These are phyloP conservation scores for Phytophthora idaei DNA, from an alignment of 352 stramenopile genomes.

Conservation along the genomic window DNA sequence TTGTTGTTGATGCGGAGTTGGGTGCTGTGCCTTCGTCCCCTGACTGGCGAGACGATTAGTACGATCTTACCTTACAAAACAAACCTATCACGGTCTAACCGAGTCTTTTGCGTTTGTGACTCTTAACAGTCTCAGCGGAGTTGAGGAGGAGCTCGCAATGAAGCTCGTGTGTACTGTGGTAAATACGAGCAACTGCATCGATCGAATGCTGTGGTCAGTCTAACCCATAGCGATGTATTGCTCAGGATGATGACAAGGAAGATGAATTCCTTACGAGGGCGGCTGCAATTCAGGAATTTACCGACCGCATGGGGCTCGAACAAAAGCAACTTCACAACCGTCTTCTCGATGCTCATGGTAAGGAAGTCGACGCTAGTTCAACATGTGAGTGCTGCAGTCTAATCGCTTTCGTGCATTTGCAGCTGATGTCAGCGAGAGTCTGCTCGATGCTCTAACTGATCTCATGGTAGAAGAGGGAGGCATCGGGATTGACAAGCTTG, in stretches of 20 bases:
- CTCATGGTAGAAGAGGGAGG: slow-evolving; percentile 49
- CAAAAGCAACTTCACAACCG: slow-evolving; percentile 32
- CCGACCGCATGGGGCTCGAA: slow-evolving; percentile 30
- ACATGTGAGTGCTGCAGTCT: slow-evolving; percentile 4
- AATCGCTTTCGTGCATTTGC: slow-evolving; percentile 14
- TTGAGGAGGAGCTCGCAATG: slow-evolving; percentile 28
- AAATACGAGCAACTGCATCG: slow-evolving; percentile 1
- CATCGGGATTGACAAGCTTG: slow-evolving; percentile 49
- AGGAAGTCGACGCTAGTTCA: background rate
- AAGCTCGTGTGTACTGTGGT: slow-evolving; percentile 32
- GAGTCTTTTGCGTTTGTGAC: background rate
- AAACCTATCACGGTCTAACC: slow-evolving; percentile 1
- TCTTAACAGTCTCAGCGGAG: slow-evolving; percentile 7
- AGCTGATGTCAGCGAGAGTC: slow-evolving; percentile 48
- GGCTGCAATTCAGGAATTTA: slow-evolving; percentile 31
- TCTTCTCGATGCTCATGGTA: slow-evolving; percentile 48
- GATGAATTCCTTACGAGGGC: slow-evolving; percentile 33
- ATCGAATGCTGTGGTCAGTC: background rate
- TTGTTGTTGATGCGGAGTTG: background rate
- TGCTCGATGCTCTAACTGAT: slow-evolving; percentile 50
- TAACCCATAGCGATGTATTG: slow-evolving; percentile 8
- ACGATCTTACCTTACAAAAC: slow-evolving; percentile 10
- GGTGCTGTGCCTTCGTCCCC: slow-evolving; percentile 14
- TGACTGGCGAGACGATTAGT: slow-evolving; percentile 28
- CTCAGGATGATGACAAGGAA: slow-evolving; percentile 39